Evolutionary conservation across 176 grass and related monocot genomes (phyloP), one percentile per base, ranked within the genome.

Genomic region (Miscanthus lutarioriparius): DNA sequence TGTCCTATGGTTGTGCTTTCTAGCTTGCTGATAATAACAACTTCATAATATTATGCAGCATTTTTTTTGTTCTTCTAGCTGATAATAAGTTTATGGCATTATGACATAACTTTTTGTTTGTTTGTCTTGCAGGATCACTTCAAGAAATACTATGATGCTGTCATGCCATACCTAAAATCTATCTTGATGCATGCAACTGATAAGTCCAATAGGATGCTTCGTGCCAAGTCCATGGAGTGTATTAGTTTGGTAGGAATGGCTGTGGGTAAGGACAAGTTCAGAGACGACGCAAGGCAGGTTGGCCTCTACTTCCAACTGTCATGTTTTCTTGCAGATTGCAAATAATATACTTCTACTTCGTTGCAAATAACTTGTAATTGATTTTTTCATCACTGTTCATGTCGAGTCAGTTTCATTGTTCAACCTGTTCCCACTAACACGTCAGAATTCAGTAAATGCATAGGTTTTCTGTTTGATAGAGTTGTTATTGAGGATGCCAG

Each of bases 201-300:
- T 72, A 99, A 99, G 80, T 94, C 97, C 25, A 99, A 99, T 80
- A 89, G 93, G 66, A 99, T 99, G 97, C 91, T 99, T 28, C 93
- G 97, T 80, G 97, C 97, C 10, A 99, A 96, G 79, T 96, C 97
- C 12, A 96, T 99, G 97, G 97, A 99, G 79, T 99, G 97, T 80
- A 99, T 99, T 69, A 99, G 97, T 89, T 90, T 99, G 76, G 97
- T 96, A 73, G 97, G 97, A 70, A 99, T 99, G 97, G 97, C 97
- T 37, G 97, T 99, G 61, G 97, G 97, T 78, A 96, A 99, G 84
- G 97, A 99, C 6, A 99, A 99, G 63, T 99, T 99, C 76, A 93
- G 97, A 62, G 97, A 96, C 64, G 97, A 99, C 53, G 93, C 93
- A n/a, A 99, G 94, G 58, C 97, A 99, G 91, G 97, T 86, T 82